Base-by-base conservation (phyloP, 176 grass and related monocot genomes). In the Hordeum marinum region DNA sequence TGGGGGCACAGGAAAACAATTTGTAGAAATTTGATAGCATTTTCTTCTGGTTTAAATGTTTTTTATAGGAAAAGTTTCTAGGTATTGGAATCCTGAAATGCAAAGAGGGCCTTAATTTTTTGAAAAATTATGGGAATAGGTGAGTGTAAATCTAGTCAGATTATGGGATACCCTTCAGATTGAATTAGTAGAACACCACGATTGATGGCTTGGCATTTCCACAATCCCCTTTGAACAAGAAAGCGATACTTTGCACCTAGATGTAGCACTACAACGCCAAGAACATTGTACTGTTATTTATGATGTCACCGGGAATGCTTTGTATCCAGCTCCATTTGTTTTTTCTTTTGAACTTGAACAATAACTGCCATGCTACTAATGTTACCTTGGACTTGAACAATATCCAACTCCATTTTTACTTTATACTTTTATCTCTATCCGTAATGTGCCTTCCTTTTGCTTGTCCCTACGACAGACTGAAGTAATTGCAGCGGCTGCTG, bases 401-500 rank as follows among this genome's bases (percentile, higher is more conserved):
- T 57, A 57, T 57, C 54, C 18, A 57, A 57, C 54, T 57, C 67
- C 27, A 15, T 79, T 58, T 58, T 46, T 74, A 6, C 43, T 87
- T 67, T 34, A 63, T 83, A 43, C 12, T 77, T 77, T 15, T 83
- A 42, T 71, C 54, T 75, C 40, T 48, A 61, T 88, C 21, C 74
- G 17, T 75, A 80, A 84, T 68, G 60, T 34, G 54, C 54, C 10
- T 85, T 83, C 34, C 26, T 80, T 78, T 80, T 83, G 26, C 75
- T 74, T 83, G 55, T 77, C 59, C 82, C 71, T 79, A 34, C 64
- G 77, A 34, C 93, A 98, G 96, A 98, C 93, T 90, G 91, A 95
- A 91, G 90, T 95, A 86, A 98, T 98, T 92, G 96, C 96, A 80
- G 96, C 96, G 0, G 91, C 96, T 79, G 96, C 96, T 83, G 96